Evolutionary conservation across 139 green algal genomes (phyloP), one percentile per base, ranked within the genome.

Genomic region (Chlamydomonas eustigma): DNA sequence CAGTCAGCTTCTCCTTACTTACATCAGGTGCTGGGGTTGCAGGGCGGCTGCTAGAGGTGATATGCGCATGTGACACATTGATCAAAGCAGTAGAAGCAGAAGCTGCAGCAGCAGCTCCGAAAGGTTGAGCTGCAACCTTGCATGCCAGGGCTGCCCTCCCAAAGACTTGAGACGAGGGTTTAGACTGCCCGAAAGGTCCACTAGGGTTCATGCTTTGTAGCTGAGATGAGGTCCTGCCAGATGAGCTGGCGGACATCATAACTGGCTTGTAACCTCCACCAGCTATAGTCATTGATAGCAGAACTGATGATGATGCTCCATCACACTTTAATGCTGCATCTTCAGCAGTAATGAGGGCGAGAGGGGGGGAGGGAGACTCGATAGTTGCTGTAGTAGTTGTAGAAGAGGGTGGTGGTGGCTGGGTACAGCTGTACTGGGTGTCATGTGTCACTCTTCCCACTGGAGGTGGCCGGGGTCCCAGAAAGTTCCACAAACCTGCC

Each of bases 401-500:
- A 58, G 44, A 18, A 12, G 12, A 58, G n/a, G n/a, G n/a, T n/a
- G n/a, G n/a, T n/a, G n/a, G n/a, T n/a, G n/a, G n/a, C n/a, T n/a
- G n/a, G n/a, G n/a, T n/a, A n/a, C n/a, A n/a, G n/a, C n/a, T n/a
- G n/a, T n/a, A n/a, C n/a, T n/a, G n/a, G n/a, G n/a, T n/a, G 44
- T 58, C 44, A 18, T 12, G 44, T 18, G 44, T 18, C 12, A 58
- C 12, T 18, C 44, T 12, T 12, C 44, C 44, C 24, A 69, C 58
- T 32, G n/a, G 24, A 5, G 24, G 5, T 5, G 58, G 58, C 24
- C 18, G 58, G 25, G 18, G 58, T 8, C 58, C 58, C 22, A 32
- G 24, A 35, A 75, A 81, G 71, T 81, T 81, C 77, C 77, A 81
- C 25, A 81, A 71, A 33, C 77, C 77, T n/a, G 67, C 74, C 4